Base-by-base conservation (phyloP, 2,329 filamentous ascomycete genomes). In the Rutstroemia sp. region DNA sequence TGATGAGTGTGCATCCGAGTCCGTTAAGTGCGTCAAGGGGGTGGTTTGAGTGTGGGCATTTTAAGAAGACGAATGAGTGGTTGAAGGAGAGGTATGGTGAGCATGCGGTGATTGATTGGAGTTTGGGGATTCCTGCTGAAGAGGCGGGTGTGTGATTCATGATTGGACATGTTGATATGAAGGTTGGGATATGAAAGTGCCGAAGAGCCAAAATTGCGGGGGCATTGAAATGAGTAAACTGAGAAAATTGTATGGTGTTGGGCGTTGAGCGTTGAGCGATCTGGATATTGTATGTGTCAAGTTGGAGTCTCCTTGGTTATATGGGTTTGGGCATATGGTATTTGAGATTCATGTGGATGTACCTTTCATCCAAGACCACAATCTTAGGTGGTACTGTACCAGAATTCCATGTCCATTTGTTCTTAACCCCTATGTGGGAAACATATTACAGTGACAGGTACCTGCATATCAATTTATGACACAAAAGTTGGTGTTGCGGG, bases 1-100 rank as follows among this genome's bases (percentile, higher is more conserved):
- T 99, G 62, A 85, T 87, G 73, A 88, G 85, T 66, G 91, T 92
- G 50, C 94, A 99, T 73, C 94, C 94, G 0, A 96, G 90, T 71
- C 94, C 94, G n/a, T 72, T 96, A 62, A 95, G 89, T 73, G 94
- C 92, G 4, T 73, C 78, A 14, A 79, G 82, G 54, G 94, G 94
- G 1, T 99, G 91, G 71, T 90, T 89, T 63, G 85, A 89, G 57
- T 92, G 88, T 64, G 82, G 83, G 0, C 91, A 95, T 72, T 96
- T 95, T 71, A 84, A 77, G 61, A 82, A 84, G 73, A 83, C 88
- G 48, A 95, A 96, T 68, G 84, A 88, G 65, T 99, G 94, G 94
- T 76, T 99, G 21, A 75, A 80, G 53, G 71, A 78, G 63, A 78
- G 87, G 57, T 96, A 97, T 71, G 94, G 94, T 0, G 75, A 80